These are phyloP conservation scores for Saccharomyces kudriavzevii DNA, from an alignment of 805 yeast species.

Conservation along the genomic window DNA sequence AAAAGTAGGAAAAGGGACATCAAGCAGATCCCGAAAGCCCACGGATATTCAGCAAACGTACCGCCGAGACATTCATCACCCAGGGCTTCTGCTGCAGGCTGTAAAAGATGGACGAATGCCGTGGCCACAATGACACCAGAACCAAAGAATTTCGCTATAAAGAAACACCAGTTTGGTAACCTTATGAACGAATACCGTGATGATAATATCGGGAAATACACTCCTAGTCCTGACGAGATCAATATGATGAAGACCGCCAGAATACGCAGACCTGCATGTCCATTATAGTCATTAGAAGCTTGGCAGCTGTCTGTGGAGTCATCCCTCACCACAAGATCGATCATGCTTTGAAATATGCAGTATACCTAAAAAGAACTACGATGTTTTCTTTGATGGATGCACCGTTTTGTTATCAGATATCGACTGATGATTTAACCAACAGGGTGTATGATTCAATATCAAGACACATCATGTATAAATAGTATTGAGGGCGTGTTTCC, in stretches of 20 bases:
- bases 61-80: conserved; percentile 55
- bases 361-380: not conserved
- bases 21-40: conserved; percentile 48
- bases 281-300: conserved; percentile 38
- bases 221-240: conserved; percentile 48
- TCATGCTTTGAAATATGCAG: not conserved
- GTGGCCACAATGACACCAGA: conserved; percentile 74
- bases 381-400: not conserved
- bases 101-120: conserved; percentile 59
- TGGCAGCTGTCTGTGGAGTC: conserved; percentile 32
- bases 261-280: conserved; percentile 38
- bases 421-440: not conserved
- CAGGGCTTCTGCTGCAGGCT: conserved; percentile 36
- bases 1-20: conserved; percentile 40
- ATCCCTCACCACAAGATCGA: conserved; percentile 8
- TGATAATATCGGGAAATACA: conserved; percentile 55
- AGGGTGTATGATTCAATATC: not conserved
- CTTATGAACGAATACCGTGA: conserved; percentile 50
- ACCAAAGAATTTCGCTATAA: conserved; percentile 62
- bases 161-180: conserved; percentile 55
- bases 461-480: not conserved
- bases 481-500: not conserved
- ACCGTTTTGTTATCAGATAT: not conserved
- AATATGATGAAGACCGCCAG: conserved; percentile 57
- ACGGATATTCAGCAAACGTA: conserved; percentile 46